Percentiles rank a stretch among this genome's conserved stretches.
Evolutionary conservation across 2,329 filamentous ascomycete genomes (phyloP).

Genomic region (Trematosphaeria pertusa): DNA sequence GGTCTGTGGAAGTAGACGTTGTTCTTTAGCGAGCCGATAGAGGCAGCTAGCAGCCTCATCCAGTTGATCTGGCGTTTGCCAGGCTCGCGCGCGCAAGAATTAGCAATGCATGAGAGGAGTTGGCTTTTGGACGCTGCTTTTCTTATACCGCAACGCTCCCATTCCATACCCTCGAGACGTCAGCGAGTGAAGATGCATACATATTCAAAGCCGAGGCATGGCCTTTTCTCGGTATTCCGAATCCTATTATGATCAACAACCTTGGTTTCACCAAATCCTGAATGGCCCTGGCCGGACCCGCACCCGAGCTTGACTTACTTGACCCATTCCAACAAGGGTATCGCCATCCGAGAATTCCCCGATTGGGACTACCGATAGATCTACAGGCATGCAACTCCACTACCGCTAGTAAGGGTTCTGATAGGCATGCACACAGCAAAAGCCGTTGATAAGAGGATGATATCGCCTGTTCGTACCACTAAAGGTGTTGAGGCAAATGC

Average conservation of each 20-base stretch:
- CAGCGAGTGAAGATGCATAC: too few relatives aligned
- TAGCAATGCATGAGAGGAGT: background rate
- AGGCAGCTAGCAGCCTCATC: background rate
- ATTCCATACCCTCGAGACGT: too few relatives aligned
- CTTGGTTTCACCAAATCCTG: too few relatives aligned
- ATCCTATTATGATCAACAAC: too few relatives aligned
- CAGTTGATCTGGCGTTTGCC: background rate
- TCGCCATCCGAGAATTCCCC: constrained; percentile 2
- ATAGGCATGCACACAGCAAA: constrained; percentile 9
- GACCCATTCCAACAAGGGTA: background rate
- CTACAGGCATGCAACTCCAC: constrained; percentile 6
- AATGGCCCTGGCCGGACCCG: too few relatives aligned
- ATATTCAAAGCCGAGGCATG: too few relatives aligned
- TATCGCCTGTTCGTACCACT: constrained; percentile 5
- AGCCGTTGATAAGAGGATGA: constrained; percentile 8
- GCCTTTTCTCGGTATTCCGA: too few relatives aligned
- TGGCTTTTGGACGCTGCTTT: background rate
- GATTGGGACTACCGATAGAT: constrained; percentile 10
- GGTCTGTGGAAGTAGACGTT: constrained; percentile 65
- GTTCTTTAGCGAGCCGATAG: background rate
- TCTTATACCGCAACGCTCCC: background rate
- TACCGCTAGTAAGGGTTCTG: constrained; percentile 7
- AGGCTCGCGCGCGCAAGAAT: background rate
- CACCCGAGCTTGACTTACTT: too few relatives aligned
- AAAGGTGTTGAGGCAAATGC: too few relatives aligned